A percentile compares a stretch with the other conserved stretches of the same genome.
Evolutionary conservation across 108 stramenopile genomes (phyloP).

Genomic region (Skeletonema potamos): DNA sequence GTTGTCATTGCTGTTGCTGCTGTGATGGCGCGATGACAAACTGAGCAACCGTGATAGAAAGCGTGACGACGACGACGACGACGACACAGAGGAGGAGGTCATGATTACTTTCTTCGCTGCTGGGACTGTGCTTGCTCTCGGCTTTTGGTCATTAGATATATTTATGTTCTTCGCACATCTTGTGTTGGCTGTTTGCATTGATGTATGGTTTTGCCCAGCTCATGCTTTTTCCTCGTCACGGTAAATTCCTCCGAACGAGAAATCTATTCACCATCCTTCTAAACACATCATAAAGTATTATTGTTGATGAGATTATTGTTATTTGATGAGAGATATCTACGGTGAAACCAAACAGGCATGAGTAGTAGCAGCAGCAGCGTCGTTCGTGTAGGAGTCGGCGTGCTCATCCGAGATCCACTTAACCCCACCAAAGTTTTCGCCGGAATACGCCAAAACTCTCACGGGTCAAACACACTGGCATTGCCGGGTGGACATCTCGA

Average conservation of each 20-base stretch:
- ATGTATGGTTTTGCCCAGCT: no score
- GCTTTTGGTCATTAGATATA: not conserved
- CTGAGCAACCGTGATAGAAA: not conserved
- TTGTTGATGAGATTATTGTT: no score
- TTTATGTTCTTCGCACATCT: no score
- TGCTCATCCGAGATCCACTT: conserved; percentile 62
- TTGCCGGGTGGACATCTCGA: conserved; percentile 89
- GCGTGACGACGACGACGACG: not conserved
- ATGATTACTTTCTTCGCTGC: not conserved
- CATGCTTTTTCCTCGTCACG: no score
- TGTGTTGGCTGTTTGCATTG: no score
- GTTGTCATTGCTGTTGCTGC: not conserved
- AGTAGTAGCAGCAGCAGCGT: conserved; percentile 26
- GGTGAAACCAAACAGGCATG: no score
- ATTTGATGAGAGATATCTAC: no score
- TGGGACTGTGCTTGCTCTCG: not conserved
- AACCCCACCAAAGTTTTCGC: conserved; percentile 55
- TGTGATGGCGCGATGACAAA: not conserved
- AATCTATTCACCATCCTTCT: no score
- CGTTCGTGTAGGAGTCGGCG: conserved; percentile 84
- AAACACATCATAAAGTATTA: no score
- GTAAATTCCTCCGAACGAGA: no score
- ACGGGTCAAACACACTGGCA: conserved; percentile 70
- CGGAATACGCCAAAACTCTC: conserved; percentile 78
- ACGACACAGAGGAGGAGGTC: no score